Evolutionary conservation across 306 rosid genomes (phyloP).

Genomic region (Ammopiptanthus mongolicus): DNA sequence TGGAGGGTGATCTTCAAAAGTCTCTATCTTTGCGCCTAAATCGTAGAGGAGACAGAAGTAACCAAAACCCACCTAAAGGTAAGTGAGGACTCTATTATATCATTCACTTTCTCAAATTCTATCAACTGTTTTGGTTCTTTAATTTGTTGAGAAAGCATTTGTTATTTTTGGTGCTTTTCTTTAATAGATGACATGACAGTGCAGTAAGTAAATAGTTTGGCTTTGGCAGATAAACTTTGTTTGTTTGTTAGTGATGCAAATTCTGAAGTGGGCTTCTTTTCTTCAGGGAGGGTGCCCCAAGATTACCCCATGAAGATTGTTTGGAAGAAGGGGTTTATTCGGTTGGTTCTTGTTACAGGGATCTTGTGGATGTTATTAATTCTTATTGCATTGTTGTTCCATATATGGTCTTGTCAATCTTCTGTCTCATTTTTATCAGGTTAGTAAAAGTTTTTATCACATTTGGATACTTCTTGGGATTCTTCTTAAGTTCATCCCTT

Average conservation of each 20-base stretch:
- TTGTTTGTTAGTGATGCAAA: conserved; percentile 47
- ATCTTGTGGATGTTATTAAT: conserved; percentile 89
- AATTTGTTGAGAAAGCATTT: not conserved
- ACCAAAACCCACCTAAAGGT: conserved; percentile 33
- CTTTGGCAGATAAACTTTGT: not conserved
- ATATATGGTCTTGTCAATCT: conserved; percentile 91
- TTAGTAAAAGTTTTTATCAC: conserved; percentile 16
- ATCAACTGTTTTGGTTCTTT: conserved; percentile 3
- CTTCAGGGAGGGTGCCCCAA: conserved; percentile 48
- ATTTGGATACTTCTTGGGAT: conserved; percentile 7
- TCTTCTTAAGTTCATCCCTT: conserved; percentile 8
- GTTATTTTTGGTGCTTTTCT: not conserved
- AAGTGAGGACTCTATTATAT: not conserved
- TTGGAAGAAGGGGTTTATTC: conserved; percentile 90
- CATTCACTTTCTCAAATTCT: not conserved
- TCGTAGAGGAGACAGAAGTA: conserved; percentile 46
- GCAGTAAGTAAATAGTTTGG: not conserved
- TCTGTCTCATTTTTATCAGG: conserved; percentile 78
- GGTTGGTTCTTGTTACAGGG: conserved; percentile 78
- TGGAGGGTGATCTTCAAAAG: conserved; percentile 40
- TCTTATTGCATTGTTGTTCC: conserved; percentile 79
- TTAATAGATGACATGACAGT: not conserved
- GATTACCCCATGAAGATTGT: conserved; percentile 73
- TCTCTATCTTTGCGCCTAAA: conserved; percentile 31
- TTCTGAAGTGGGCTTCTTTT: conserved; percentile 49